Base-by-base conservation (phyloP, 352 stramenopile species). In the Plasmopara muralis region DNA sequence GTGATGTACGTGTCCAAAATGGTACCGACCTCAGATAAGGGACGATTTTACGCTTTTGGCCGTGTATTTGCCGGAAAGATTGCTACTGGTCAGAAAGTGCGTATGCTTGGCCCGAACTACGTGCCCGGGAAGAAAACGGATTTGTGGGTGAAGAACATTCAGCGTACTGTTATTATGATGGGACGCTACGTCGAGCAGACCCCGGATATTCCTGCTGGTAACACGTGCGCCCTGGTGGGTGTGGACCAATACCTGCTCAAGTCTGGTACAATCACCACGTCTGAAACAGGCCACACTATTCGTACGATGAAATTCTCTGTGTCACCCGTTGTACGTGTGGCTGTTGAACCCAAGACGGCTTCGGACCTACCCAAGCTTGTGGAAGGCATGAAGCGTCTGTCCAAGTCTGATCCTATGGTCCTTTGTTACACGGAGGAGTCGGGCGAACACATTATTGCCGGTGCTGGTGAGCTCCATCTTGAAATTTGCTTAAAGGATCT, bases 1-100 rank as follows among this genome's bases (percentile, higher is more conserved):
- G 98, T 98, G 72, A 99, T 99, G 97, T 99, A 99, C 89, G 93
- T 99, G 62, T 99, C 95, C 15, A 99, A 99, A 90, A 99, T 99
- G 97, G 95, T 99, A 60, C 97, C 97, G 60, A 99, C 96, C 47
- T 97, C 98, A 77, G 97, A 99, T 78, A 87, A 87, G 75, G 95
- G 95, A 54, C 91, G 96, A 70, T 99, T 99, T 91, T 99, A 99
- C 73, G 97, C 95, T 46, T 99, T 99, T 72, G 97, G 97, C 62
- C 96, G 97, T 87, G 97, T 99, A 55, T 99, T 99, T 62, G 96
- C 97, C 46, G 97, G 97, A 73, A 99, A 95, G 69, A 98, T 99
- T 64, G 86, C 93, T 50, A 99, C 97, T 6, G 97, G 97, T 53
- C 96, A 99, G 77, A 99, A 98, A 81, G 96, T 99, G 20, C 93